Percentiles rank a stretch among this genome's conserved stretches.
phyloP scores from a whole-genome alignment of 495 filamentous ascomycete genomes.

The Aspergillus funiculosus region DNA sequence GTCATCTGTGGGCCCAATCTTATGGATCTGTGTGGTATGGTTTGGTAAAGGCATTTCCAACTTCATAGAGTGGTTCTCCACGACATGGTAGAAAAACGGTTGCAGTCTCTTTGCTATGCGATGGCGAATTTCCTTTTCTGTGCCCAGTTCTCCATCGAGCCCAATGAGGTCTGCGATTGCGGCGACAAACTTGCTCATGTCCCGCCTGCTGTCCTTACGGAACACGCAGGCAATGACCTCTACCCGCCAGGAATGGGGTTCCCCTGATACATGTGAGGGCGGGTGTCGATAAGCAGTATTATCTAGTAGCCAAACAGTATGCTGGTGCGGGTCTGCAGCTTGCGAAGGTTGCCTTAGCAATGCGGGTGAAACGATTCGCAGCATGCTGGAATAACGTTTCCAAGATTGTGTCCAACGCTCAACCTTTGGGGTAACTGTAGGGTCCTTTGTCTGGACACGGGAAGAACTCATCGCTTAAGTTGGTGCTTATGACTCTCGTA shows the following conservation, averaged over 20 bases:
- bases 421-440: constrained; percentile 8
- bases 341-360: constrained; percentile 29
- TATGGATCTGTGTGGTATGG: constrained; percentile 37
- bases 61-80: constrained; percentile 59
- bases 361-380: constrained; percentile 25
- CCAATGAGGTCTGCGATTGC: constrained; percentile 66
- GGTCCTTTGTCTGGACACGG: constrained; percentile 5
- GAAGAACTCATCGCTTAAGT: constrained; percentile 7
- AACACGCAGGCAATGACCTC: constrained; percentile 81
- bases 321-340: constrained; percentile 40
- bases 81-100: constrained; percentile 70
- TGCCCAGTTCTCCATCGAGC: constrained; percentile 54
- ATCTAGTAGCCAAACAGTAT: constrained; percentile 85
- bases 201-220: constrained; percentile 57
- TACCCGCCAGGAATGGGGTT: constrained; percentile 57
- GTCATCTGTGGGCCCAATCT: constrained; percentile 61
- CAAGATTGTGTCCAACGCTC: constrained; percentile 13
- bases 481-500: background rate
- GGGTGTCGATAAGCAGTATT: constrained; percentile 70
- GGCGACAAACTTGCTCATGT: constrained; percentile 60
- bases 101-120: constrained; percentile 65
- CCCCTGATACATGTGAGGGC: constrained; percentile 18
- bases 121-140: constrained; percentile 49
- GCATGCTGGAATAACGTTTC: constrained; percentile 29
- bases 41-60: constrained; percentile 48